Evolutionary conservation across 1,284 basidiomycete species (phyloP).

Genomic region (Coniferiporia sulphurascens): DNA sequence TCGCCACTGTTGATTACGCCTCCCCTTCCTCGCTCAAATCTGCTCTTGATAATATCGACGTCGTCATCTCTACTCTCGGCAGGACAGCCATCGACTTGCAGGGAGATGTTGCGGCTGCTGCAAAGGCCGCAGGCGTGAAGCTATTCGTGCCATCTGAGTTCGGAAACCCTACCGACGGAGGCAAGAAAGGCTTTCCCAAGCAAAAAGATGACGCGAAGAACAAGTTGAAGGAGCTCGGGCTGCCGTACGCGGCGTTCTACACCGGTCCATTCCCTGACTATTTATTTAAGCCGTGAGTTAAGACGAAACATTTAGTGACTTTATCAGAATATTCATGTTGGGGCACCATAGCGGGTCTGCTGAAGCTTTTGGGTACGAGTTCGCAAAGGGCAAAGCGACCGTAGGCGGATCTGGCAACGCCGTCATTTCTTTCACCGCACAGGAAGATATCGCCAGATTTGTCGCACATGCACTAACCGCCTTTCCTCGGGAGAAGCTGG

Average conservation of each 20-base stretch:
- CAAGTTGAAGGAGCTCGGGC: slow-evolving; percentile 29
- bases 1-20: slow-evolving; percentile 30
- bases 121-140: slow-evolving; percentile 34
- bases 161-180: slow-evolving; percentile 27
- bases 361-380: slow-evolving; percentile 21
- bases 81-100: slow-evolving; percentile 27
- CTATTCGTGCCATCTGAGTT: slow-evolving; percentile 38
- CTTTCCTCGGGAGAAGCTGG: slow-evolving; percentile 26
- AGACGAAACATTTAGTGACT: background rate
- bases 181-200: background rate
- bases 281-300: slow-evolving; percentile 12
- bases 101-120: slow-evolving; percentile 30
- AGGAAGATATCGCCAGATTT: slow-evolving; percentile 33
- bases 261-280: slow-evolving; percentile 25
- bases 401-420: slow-evolving; percentile 31
- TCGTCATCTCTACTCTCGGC: slow-evolving; percentile 33
- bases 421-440: slow-evolving; percentile 29
- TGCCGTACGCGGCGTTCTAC: slow-evolving; percentile 32
- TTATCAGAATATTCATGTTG: slow-evolving; percentile 16
- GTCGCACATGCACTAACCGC: slow-evolving; percentile 33
- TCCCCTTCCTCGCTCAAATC: slow-evolving; percentile 27
- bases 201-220: slow-evolving; percentile 19
- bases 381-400: slow-evolving; percentile 28
- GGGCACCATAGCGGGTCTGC: slow-evolving; percentile 23
- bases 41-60: slow-evolving; percentile 30